phyloP scores from a whole-genome alignment of 1,284 basidiomycete genomes.

The Rhodotorula sp. region DNA sequence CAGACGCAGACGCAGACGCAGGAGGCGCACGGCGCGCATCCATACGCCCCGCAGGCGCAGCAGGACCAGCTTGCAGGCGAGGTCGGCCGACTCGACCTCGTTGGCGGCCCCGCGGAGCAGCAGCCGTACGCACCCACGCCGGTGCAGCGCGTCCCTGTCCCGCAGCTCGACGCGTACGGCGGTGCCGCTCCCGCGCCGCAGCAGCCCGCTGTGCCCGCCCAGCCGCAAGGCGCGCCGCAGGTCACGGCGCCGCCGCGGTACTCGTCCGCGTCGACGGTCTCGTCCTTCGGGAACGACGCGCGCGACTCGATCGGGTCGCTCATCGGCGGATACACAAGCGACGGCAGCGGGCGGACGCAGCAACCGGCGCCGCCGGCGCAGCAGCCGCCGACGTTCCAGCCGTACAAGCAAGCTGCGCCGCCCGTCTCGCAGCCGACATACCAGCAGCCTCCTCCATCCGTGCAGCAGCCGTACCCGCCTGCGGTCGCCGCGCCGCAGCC shows the following conservation, averaged over 20 bases:
- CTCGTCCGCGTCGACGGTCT: constrained; percentile 31
- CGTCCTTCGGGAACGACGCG: constrained; percentile 30
- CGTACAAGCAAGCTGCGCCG: constrained; percentile 30
- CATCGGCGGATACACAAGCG: constrained; percentile 20
- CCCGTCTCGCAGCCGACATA: constrained; percentile 31
- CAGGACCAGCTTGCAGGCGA: constrained; percentile 27
- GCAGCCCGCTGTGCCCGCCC: constrained; percentile 7
- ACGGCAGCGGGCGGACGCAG: neutral
- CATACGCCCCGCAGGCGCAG: constrained; percentile 22
- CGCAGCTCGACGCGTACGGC: constrained; percentile 14
- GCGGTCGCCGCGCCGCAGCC: constrained; percentile 2
- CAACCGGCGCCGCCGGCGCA: constrained; percentile 5
- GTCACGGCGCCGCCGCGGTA: constrained; percentile 23
- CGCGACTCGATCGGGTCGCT: constrained; percentile 34
- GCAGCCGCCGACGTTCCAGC: constrained; percentile 20
- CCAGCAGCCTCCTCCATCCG: constrained; percentile 11
- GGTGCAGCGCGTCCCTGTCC: constrained; percentile 26
- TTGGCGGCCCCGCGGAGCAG: neutral
- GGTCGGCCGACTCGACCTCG: constrained; percentile 34
- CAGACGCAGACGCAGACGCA: constrained; percentile 43
- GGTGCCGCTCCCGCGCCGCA: constrained; percentile 9
- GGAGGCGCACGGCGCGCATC: constrained; percentile 14
- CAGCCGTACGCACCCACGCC: constrained; percentile 25
- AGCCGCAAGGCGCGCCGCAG: neutral
- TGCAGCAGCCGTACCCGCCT: constrained; percentile 8